phyloP scores from a whole-genome alignment of 2,329 filamentous ascomycete species.

The Xylariaceae sp. region DNA sequence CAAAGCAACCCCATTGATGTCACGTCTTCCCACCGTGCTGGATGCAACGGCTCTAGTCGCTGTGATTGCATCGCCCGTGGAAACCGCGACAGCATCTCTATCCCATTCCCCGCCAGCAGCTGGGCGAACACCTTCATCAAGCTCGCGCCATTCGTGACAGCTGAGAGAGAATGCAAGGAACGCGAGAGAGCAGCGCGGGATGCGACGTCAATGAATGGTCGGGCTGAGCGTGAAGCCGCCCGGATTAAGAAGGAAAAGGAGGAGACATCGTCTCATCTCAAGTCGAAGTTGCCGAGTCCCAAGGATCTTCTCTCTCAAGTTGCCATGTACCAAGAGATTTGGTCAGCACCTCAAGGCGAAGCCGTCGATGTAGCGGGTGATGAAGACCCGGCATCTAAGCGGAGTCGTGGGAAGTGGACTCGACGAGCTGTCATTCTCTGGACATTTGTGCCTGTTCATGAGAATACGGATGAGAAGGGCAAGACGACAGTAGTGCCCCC shows the following conservation, averaged over 20 bases:
- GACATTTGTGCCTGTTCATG: slow-evolving; percentile 54
- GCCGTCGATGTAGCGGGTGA: slow-evolving; percentile 2
- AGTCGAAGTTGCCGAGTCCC: slow-evolving; percentile 26
- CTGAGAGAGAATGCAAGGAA: slow-evolving; percentile 28
- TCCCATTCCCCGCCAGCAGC: slow-evolving; percentile 53
- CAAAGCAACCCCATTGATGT: slow-evolving; percentile 48
- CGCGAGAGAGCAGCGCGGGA: slow-evolving; percentile 25
- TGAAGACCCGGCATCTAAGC: slow-evolving; percentile 9
- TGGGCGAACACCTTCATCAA: slow-evolving; percentile 56
- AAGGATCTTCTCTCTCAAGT: slow-evolving; percentile 56
- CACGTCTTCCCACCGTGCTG: slow-evolving; percentile 43
- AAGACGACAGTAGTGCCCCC: slow-evolving; percentile 45
- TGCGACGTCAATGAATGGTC: slow-evolving; percentile 22
- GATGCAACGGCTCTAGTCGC: slow-evolving; percentile 41
- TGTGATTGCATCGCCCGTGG: slow-evolving; percentile 47
- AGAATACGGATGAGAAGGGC: slow-evolving; percentile 40
- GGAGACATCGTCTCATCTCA: slow-evolving; percentile 24
- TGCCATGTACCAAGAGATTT: slow-evolving; percentile 63
- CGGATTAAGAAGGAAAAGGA: slow-evolving; percentile 34
- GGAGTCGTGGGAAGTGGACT: slow-evolving; percentile 39
- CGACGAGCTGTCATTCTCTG: slow-evolving; percentile 58
- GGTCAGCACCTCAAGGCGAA: slow-evolving; percentile 47
- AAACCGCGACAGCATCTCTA: slow-evolving; percentile 46
- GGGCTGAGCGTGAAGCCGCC: slow-evolving; percentile 26
- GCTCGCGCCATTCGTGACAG: slow-evolving; percentile 46